A percentile compares a stretch with the other conserved stretches of the same genome.
phyloP scores from a whole-genome alignment of 2,329 filamentous ascomycete genomes.

The Beauveria sp. region DNA sequence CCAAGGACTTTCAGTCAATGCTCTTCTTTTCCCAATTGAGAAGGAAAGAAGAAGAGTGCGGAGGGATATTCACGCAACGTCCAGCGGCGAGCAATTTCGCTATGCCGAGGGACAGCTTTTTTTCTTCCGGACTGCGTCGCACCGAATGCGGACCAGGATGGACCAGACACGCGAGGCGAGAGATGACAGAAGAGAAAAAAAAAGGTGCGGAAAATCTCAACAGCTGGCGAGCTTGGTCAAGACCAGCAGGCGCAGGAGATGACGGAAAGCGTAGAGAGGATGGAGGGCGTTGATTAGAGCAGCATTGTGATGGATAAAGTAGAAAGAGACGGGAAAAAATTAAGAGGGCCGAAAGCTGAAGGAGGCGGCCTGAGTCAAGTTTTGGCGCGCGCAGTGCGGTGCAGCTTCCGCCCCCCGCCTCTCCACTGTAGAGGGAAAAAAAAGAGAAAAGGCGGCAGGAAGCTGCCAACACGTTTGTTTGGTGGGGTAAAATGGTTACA shows the following conservation, averaged over 20 bases:
- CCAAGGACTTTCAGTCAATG: background rate
- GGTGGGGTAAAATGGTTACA: background rate
- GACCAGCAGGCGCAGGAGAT: slow-evolving; percentile 8
- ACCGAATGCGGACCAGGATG: slow-evolving; percentile 6
- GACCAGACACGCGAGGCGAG: background rate
- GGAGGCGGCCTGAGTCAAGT: slow-evolving; percentile 6
- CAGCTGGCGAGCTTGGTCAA: slow-evolving; percentile 2
- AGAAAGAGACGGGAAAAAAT: background rate
- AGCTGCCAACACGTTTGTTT: background rate
- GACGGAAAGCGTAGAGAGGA: background rate
- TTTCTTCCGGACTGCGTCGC: slow-evolving; percentile 2
- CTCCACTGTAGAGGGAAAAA: background rate
- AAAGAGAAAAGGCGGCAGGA: background rate
- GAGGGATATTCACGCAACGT: background rate
- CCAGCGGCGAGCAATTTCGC: background rate
- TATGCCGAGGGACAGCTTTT: slow-evolving; percentile 12
- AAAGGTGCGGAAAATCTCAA: background rate
- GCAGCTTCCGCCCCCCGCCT: background rate
- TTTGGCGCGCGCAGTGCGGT: background rate
- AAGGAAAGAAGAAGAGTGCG: background rate
- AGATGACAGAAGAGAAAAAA: background rate
- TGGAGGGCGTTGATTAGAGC: background rate
- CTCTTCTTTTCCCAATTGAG: background rate
- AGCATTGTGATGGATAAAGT: slow-evolving; percentile 11
- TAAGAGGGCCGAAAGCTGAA: background rate